Conservation (phyloP, 148 eudicot species). For the Amaranthus hypochondriacus region DNA sequence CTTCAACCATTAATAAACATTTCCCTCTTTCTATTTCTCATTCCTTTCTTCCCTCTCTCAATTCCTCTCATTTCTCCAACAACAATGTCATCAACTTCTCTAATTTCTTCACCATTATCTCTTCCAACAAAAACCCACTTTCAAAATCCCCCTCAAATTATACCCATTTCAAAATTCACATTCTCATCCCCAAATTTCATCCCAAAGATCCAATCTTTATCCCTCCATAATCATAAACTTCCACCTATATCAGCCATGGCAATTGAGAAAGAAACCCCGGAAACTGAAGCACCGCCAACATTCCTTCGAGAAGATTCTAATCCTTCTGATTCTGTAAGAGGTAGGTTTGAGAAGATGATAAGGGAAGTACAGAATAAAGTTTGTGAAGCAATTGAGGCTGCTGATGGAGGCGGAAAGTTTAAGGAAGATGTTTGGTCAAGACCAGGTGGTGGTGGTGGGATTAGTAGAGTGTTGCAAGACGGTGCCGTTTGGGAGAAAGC, state of each 20-base stretch:
- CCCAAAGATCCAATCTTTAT: not conserved
- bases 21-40: not conserved
- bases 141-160: slow-evolving; percentile 3
- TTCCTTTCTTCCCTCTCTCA: not conserved
- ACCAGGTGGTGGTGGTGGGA: slow-evolving; percentile 95
- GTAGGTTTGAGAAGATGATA: slow-evolving; percentile 85
- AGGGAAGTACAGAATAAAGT: slow-evolving; percentile 68
- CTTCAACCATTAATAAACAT: not conserved
- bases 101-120: slow-evolving; percentile 21
- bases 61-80: not conserved
- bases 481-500: slow-evolving; percentile 84
- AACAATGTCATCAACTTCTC: slow-evolving; percentile 21
- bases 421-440: slow-evolving; percentile 91
- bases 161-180: slow-evolving; percentile 2
- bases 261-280: slow-evolving; percentile 75
- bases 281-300: slow-evolving; percentile 55
- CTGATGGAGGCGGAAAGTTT: slow-evolving; percentile 68
- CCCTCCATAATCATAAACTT: not conserved
- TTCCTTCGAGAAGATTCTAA: slow-evolving; percentile 48
- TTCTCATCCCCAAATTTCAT: slow-evolving; percentile 6
- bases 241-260: slow-evolving; percentile 22
- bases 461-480: slow-evolving; percentile 90
- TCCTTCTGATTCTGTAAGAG: slow-evolving; percentile 36
- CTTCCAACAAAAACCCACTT: not conserved
- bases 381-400: slow-evolving; percentile 69